phyloP scores from a whole-genome alignment of 1,284 basidiomycete species.

The Marasmius tenuissimus region DNA sequence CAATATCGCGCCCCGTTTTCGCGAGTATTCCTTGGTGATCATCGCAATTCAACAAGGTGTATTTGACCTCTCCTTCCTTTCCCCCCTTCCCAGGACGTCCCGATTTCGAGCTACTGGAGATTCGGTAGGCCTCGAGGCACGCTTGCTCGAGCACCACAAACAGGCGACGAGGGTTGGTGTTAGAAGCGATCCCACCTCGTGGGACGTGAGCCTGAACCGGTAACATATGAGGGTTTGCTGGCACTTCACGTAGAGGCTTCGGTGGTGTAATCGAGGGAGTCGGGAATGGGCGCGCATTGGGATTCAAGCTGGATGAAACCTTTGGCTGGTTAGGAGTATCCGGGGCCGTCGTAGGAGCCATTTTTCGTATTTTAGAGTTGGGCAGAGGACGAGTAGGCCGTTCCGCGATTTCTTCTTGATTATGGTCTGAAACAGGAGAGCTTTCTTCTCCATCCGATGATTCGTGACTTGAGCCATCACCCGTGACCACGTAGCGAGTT shows the following conservation, averaged over 20 bases:
- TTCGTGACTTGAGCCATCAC: conserved; percentile 16
- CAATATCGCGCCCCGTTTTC: conserved; percentile 97
- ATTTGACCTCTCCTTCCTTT: conserved; percentile 82
- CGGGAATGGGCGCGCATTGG: conserved; percentile 15
- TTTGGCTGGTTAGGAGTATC: not conserved
- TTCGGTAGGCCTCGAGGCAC: conserved; percentile 93
- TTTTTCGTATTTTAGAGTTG: conserved; percentile 44
- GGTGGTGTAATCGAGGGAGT: conserved; percentile 32
- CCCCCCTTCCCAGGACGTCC: conserved; percentile 50
- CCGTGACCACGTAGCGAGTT: conserved; percentile 19
- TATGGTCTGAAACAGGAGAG: not conserved
- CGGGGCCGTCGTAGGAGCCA: conserved; percentile 20
- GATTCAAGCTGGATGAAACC: conserved; percentile 9
- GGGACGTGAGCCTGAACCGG: conserved; percentile 81
- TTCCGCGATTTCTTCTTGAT: conserved; percentile 10
- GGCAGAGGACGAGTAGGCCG: conserved; percentile 50
- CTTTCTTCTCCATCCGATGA: not conserved
- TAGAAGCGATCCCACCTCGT: conserved; percentile 55
- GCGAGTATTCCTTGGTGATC: conserved; percentile 99
- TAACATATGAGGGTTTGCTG: conserved; percentile 75
- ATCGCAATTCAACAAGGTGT: conserved; percentile 97
- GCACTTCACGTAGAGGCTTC: conserved; percentile 33
- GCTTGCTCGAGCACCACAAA: conserved; percentile 94
- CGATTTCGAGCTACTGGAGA: conserved; percentile 52
- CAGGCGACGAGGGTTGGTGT: conserved; percentile 60